Base-by-base conservation (phyloP, 805 yeast genomes). In the Starmerella lactis-condensi region DNA sequence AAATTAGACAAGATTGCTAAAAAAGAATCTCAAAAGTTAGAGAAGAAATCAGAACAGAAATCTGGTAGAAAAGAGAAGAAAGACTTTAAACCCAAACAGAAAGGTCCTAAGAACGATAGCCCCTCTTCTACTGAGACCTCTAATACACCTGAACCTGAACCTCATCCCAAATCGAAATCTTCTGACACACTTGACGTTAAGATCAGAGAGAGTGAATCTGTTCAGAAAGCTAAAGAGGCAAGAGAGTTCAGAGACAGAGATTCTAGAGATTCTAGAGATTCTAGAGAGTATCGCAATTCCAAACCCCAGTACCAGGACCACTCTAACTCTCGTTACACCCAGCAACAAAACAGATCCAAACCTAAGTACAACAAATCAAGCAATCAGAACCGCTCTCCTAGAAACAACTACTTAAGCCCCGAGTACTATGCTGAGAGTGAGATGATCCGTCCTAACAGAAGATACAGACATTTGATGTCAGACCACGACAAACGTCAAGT, bases 401-500 rank as follows among this genome's bases (percentile, higher is more conserved):
- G 11, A 23, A 23, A 16, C 26, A n/a, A n/a, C n/a, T n/a, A n/a
- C n/a, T n/a, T n/a, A n/a, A n/a, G n/a, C n/a, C n/a, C 31, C 32
- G 38, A 34, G 27, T 34, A 34, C 31, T 22, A 13, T 16, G 35
- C 32, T 5, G 40, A 38, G 31, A 25, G 32, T 17, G 40, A 36
- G 34, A 28, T 26, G 24, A 31, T 38, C 27, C 42, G 41, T 20
- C 44, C 44, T 24, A 37, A 40, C 31, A 34, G 37, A 15, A 29
- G 40, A 47, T 79, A 74, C 58, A 76, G 89, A 18, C 95, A 95
- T 40, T 69, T 89, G 40, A 89, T 89, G 98, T 79, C 82, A 46
- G 93, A 93, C 35, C 77, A 85, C 58, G 98, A 89, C 54, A 83
- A 83, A 58, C 94, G 85, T 56, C 82, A 78, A 50, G 85, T 89